Evolutionary conservation across 208 protist genomes (phyloP).

Genomic region (Trypanosomatidae sp.): DNA sequence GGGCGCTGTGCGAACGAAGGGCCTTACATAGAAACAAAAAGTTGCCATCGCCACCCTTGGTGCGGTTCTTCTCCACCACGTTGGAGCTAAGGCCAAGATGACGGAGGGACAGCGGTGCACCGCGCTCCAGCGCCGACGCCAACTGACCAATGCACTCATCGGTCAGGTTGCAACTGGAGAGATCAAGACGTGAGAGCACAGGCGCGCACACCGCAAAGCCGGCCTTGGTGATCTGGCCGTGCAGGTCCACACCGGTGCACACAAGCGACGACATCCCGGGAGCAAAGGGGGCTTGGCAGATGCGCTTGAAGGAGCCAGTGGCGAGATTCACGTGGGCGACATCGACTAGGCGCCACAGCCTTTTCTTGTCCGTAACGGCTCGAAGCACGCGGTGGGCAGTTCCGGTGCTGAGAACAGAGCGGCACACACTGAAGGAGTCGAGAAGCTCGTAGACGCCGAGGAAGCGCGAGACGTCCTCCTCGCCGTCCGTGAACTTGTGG

Average conservation of each 20-base stretch:
- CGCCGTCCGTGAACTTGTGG: slow-evolving; percentile 25
- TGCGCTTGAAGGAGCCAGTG: slow-evolving; percentile 23
- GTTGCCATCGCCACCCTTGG: slow-evolving; percentile 24
- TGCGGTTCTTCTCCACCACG: slow-evolving; percentile 29
- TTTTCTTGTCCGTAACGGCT: slow-evolving; percentile 31
- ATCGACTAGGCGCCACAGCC: slow-evolving; percentile 29
- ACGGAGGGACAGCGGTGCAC: slow-evolving; percentile 39
- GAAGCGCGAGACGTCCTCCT: slow-evolving; percentile 27
- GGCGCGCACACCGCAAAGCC: slow-evolving; percentile 22
- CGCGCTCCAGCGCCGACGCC: slow-evolving; percentile 38
- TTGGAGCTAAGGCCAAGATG: slow-evolving; percentile 49
- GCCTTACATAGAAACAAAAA: slow-evolving; percentile 69
- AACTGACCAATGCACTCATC: slow-evolving; percentile 49
- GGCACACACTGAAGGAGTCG: slow-evolving; percentile 25
- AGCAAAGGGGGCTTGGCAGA: slow-evolving; percentile 24
- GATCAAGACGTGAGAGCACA: slow-evolving; percentile 34
- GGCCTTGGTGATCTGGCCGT: slow-evolving; percentile 31
- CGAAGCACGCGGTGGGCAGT: slow-evolving; percentile 37
- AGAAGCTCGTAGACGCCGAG: slow-evolving; percentile 27
- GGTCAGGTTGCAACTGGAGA: slow-evolving; percentile 35
- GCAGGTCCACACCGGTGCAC: slow-evolving; percentile 23
- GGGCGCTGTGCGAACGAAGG: slow-evolving; percentile 45
- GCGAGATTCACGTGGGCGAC: slow-evolving; percentile 23
- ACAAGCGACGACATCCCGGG: slow-evolving; percentile 17
- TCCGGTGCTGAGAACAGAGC: slow-evolving; percentile 23